Conservation (phyloP, 2,329 filamentous ascomycete genomes). For the Aspergillus sergii region DNA sequence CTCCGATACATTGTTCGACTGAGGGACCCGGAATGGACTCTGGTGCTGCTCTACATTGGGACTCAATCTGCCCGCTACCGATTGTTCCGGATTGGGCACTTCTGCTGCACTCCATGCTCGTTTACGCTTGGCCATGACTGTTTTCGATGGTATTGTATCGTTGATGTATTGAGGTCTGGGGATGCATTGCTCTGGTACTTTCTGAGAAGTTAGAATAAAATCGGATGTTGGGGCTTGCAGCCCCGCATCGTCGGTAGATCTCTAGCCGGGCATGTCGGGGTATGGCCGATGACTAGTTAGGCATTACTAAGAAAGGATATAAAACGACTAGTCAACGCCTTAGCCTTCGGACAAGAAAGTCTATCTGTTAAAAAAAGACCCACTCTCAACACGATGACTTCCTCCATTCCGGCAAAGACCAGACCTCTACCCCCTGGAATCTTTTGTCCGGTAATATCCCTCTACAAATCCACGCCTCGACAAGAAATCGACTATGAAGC, state of each 20-base stretch:
- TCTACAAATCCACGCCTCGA: constrained; percentile 33
- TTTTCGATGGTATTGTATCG: neutral
- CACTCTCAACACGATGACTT: neutral
- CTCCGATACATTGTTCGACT: neutral
- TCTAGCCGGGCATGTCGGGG: neutral
- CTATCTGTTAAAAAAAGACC: neutral
- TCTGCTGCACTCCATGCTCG: neutral
- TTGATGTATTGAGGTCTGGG: neutral
- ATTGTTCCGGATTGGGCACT: neutral
- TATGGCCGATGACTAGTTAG: neutral
- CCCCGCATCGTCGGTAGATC: neutral
- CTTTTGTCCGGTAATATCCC: constrained; percentile 52
- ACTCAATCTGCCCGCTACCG: neutral
- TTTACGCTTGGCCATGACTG: neutral
- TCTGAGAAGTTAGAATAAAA: too few species aligned
- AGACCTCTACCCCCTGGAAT: constrained; percentile 47
- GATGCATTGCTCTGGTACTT: neutral
- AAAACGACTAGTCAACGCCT: neutral
- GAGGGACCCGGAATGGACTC: neutral
- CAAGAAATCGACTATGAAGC: constrained; percentile 51
- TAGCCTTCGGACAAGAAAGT: neutral
- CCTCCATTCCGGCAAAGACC: constrained; percentile 28
- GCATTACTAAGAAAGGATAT: neutral
- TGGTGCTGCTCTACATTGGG: neutral
- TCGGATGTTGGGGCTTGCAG: neutral